phyloP scores from a whole-genome alignment of 306 rosid genomes.

The Gastrolobium bilobum region DNA sequence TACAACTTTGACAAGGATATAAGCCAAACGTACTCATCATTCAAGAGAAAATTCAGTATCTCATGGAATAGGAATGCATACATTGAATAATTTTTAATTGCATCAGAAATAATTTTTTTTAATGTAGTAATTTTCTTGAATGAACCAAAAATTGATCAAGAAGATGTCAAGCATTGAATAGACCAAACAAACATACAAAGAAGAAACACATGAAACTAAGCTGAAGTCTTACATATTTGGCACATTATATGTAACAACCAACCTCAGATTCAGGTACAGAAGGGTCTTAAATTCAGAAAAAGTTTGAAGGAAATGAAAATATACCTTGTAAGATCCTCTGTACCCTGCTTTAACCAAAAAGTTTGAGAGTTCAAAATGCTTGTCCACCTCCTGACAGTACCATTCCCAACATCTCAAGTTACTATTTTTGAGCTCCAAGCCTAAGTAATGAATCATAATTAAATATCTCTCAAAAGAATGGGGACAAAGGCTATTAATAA shows the following conservation, averaged over 20 bases:
- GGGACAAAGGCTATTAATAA: neutral
- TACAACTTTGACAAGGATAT: no score
- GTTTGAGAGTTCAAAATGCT: slow-evolving; percentile 68
- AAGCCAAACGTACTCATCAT: no score
- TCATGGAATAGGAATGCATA: no score
- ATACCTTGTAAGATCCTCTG: slow-evolving; percentile 75
- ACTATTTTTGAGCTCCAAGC: neutral
- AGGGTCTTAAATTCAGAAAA: neutral
- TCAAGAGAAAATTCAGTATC: no score
- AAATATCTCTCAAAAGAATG: neutral
- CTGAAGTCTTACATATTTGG: neutral
- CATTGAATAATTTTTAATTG: no score
- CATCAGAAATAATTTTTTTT: no score
- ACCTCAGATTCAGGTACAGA: neutral
- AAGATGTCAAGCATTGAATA: neutral
- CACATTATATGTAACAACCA: neutral
- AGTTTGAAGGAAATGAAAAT: slow-evolving; percentile 29
- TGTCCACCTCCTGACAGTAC: slow-evolving; percentile 80
- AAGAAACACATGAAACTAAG: slow-evolving; percentile 9
- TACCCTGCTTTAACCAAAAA: slow-evolving; percentile 78
- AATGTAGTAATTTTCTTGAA: neutral
- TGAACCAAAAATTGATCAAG: slow-evolving; percentile 11
- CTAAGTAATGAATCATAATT: neutral
- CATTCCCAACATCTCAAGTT: slow-evolving; percentile 23
- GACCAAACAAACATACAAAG: neutral